Evolutionary conservation across 495 filamentous ascomycete genomes (phyloP), one percentile per base, ranked within the genome.

Genomic region (Hyaloscypha finlandica): DNA sequence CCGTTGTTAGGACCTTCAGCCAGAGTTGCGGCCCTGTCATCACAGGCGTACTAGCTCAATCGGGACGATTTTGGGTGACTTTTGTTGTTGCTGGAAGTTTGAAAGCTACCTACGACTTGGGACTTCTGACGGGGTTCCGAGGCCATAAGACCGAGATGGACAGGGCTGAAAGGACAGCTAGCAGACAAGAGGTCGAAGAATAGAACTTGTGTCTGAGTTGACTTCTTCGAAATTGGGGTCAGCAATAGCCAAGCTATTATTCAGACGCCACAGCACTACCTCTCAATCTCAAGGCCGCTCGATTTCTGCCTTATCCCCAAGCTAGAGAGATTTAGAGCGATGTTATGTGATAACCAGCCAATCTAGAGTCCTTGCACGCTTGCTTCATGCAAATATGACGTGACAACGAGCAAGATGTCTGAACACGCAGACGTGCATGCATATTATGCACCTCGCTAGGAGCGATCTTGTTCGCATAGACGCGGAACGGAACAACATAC

Each of bases 71-170:
- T 69, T 90, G 91, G 79, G 80, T 89, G 29, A 87, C 88, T 0
- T 94, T 94, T 73, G 81, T 90, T 4, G 80, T 85, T 22, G 91
- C 91, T 0, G 93, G 93, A 55, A 78, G 82, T 0, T 74, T 92
- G 71, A 88, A 93, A 70, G 79, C 86, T 14, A 73, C 79, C 0
- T 95, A 96, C 74, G 92, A 96, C 74, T 61, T 94, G 30, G 88
- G 89, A 0, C 79, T 94, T 78, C 79, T 91, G 62, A 78, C 84
- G 19, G 86, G 89, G 68, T 94, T 93, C 63, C 77, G 53, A 9
- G 48, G 57, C 12, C 64, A 66, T n/a, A 66, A 65, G 20, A 65
- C 63, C 2, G 51, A 39, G n/a, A 53, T 57, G 19, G 53, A 65
- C 22, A 65, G 63, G 35, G 51, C 51, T 64, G 62, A 64, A 48